phyloP scores from a whole-genome alignment of 768 basidiomycete genomes.

The Hygrocybe punicea region DNA sequence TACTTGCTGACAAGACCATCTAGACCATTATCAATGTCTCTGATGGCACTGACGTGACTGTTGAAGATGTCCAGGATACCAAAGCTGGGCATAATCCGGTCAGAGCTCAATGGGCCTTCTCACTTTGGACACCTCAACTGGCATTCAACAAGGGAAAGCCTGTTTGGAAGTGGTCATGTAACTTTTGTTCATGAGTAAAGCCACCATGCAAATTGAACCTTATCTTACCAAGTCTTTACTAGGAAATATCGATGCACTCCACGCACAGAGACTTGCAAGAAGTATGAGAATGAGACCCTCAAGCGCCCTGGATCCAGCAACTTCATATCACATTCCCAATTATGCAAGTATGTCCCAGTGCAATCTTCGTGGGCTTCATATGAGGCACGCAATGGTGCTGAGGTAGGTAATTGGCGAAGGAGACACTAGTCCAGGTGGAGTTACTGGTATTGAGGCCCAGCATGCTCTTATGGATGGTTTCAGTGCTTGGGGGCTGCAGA shows the following conservation, averaged over 20 bases:
- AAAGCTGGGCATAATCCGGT: neutral
- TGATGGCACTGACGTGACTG: neutral
- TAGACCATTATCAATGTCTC: neutral
- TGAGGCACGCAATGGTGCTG: neutral
- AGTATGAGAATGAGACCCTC: neutral
- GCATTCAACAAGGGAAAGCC: neutral
- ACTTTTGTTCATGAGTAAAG: neutral
- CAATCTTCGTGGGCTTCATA: neutral
- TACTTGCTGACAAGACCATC: neutral
- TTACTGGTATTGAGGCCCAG: neutral
- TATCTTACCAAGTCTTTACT: neutral
- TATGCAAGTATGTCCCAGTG: neutral
- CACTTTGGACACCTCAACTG: slow-evolving; percentile 3
- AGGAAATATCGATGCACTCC: slow-evolving; percentile 1
- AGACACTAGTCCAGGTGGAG: neutral
- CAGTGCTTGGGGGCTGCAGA: neutral
- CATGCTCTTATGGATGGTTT: neutral
- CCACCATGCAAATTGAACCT: neutral
- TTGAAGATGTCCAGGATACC: neutral
- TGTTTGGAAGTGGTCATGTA: slow-evolving; percentile 1
- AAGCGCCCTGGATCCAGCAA: neutral
- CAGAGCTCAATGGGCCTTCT: neutral
- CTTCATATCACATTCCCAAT: neutral
- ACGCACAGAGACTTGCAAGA: neutral
- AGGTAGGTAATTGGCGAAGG: neutral